A percentile compares a stretch with the other conserved stretches of the same genome.
Evolutionary conservation across 164 flowering plant genomes (phyloP).

Genomic region (Annona cherimola): DNA sequence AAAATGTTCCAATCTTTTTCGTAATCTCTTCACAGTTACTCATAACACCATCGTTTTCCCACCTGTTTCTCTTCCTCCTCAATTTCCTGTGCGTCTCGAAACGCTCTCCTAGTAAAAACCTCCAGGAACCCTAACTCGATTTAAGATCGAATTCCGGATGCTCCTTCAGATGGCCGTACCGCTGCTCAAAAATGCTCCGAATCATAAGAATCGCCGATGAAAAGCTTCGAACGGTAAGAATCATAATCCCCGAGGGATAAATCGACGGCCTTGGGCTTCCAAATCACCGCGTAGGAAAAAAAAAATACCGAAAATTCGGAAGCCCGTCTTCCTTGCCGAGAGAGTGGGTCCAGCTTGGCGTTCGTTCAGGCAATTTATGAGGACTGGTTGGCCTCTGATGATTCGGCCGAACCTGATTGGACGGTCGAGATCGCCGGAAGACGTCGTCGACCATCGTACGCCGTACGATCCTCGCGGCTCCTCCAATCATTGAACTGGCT

Average conservation of each 20-base stretch:
- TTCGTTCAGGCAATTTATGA: not conserved
- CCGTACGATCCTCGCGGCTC: not conserved
- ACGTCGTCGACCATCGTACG: too few species aligned
- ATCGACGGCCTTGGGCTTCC: not conserved
- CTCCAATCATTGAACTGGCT: not conserved
- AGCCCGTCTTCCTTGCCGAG: not conserved
- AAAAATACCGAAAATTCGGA: not conserved
- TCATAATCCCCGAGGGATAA: not conserved
- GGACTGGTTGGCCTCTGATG: not conserved
- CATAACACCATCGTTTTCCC: not conserved
- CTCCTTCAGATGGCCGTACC: not conserved
- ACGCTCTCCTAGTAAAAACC: not conserved
- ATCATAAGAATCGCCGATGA: not conserved
- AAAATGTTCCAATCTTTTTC: not conserved
- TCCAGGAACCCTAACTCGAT: not conserved
- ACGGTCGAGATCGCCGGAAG: not conserved
- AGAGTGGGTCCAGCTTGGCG: not conserved
- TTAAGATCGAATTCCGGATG: not conserved
- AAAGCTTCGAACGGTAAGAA: not conserved
- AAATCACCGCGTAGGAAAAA: not conserved
- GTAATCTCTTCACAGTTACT: not conserved
- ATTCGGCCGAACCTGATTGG: not conserved
- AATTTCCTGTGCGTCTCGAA: not conserved
- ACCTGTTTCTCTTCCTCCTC: not conserved
- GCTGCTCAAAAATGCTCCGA: not conserved